Percentiles rank a stretch among this genome's conserved stretches.
Conservation (phyloP, 805 yeast genomes). For the Metschnikowia noctiluminum region DNA sequence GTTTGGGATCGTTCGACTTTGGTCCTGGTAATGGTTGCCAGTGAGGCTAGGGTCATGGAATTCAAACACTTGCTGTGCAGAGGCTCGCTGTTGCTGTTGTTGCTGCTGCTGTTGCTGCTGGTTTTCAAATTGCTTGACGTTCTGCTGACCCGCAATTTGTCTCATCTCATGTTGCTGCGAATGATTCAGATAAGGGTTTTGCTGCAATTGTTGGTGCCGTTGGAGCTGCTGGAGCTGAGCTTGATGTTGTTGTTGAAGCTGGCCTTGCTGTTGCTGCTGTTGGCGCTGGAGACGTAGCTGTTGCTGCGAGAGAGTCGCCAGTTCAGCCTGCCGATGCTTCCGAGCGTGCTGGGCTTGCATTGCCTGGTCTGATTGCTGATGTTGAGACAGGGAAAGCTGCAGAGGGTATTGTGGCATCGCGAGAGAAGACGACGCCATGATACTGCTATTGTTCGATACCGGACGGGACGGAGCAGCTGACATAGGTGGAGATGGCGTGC, state of each 20-base stretch:
- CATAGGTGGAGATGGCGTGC: slow-evolving; percentile 12
- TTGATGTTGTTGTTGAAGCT: slow-evolving; percentile 8
- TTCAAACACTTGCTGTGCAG: slow-evolving; percentile 2
- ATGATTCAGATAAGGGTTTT: neutral
- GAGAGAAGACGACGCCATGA: slow-evolving; percentile 11
- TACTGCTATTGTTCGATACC: slow-evolving; percentile 4
- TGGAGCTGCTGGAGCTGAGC: too few species aligned
- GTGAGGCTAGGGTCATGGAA: slow-evolving; percentile 5
- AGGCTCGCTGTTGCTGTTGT: neutral
- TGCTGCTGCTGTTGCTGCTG: too few species aligned
- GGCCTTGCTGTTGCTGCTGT: slow-evolving; percentile 3
- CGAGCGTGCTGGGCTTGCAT: too few species aligned
- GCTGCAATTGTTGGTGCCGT: neutral
- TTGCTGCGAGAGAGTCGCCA: neutral
- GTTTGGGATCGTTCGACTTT: neutral
- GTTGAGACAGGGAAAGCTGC: slow-evolving; percentile 3
- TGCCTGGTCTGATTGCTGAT: too few species aligned
- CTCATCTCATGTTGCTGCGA: neutral
- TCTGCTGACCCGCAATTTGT: neutral
- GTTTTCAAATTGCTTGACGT: neutral
- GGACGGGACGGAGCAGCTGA: slow-evolving; percentile 10
- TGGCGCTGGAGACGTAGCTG: slow-evolving; percentile 3
- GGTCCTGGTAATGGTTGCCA: slow-evolving; percentile 6
- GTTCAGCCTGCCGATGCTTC: too few species aligned
- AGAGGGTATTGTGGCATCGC: slow-evolving; percentile 7